phyloP scores from a whole-genome alignment of 1,139 yeast genomes.

The Hansenula lynferdii region DNA sequence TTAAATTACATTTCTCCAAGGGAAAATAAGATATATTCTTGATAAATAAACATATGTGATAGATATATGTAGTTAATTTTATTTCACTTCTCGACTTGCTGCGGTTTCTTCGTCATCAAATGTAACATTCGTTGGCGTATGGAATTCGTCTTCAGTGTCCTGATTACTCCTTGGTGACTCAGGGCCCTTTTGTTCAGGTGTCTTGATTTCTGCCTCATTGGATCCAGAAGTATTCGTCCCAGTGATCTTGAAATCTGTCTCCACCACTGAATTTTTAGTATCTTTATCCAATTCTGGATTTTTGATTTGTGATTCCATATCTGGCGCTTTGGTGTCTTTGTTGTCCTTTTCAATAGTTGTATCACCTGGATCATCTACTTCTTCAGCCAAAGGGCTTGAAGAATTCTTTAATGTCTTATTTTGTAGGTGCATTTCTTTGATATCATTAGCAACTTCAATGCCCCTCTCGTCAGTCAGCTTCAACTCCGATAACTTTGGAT shows the following conservation, averaged over 20 bases:
- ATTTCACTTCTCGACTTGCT: no score
- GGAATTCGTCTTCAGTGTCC: constrained; percentile 12
- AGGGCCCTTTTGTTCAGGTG: constrained; percentile 3
- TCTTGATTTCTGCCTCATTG: no score
- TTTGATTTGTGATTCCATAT: no score
- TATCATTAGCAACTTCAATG: constrained; percentile 6
- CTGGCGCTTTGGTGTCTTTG: no score
- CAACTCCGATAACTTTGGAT: constrained; percentile 8
- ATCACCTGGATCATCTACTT: no score
- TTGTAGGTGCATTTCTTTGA: constrained; percentile 5
- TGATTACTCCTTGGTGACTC: constrained; percentile 1
- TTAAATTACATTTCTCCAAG: constrained; percentile 80
- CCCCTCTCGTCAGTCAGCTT: constrained; percentile 12
- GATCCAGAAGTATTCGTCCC: no score
- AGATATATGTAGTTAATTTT: background rate
- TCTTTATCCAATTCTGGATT: no score
- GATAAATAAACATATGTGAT: background rate
- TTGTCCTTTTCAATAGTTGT: no score
- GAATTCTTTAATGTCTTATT: background rate
- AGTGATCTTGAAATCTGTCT: no score
- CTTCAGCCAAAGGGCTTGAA: no score
- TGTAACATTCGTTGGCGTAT: constrained; percentile 9
- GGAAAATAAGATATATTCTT: no score
- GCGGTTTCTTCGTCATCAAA: background rate
- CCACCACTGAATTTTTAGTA: no score